Base-by-base conservation (phyloP, 164 flowering plant genomes). In the Protea cynaroides region DNA sequence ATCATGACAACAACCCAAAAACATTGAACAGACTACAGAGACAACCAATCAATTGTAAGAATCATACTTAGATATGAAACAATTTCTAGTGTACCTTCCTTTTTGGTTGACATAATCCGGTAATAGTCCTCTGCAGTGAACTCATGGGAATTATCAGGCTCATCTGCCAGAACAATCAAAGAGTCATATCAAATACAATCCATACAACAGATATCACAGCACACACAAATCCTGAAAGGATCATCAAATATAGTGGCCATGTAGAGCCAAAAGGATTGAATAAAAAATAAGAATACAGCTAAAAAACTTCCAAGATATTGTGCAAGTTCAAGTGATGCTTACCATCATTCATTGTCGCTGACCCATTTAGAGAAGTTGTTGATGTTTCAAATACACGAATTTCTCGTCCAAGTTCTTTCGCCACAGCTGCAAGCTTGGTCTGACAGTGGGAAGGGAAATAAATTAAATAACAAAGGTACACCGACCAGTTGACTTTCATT, bases 71-170 rank as follows among this genome's bases (percentile, higher is more conserved):
- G 6, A 49, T 15, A 15, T 49, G 19, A 19, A 49, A 49, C 17
- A 14, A 15, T 15, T 49, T 50, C 40, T 56, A 57, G 11, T 56
- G 70, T 83, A 92, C 96, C 97, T 80, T 91, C 84, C 74, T 94
- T 94, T 70, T 80, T 89, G 24, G 81, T 72, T 17, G 79, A 70
- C 74, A 82, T 37, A 49, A 88, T 49, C 15, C 89, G 81, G 69
- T 69, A 84, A 69, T 89, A 94, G 63, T 94, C 97, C 70, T 80
- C 96, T 0, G 96, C 75, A 62, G 92, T 85, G 72, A 94, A 86
- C 63, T 91, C 94, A 72, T 84, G 86, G 68, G 86, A 89, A 46
- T 83, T 91, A 72, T 89, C 99, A 6, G 81, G 17, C 70, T 85
- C 97, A 43, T 87, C 97, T 86, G 86, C 63, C 25, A 69, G 60